Conservation (phyloP, 1,139 yeast species). For the Pichia sp. region DNA sequence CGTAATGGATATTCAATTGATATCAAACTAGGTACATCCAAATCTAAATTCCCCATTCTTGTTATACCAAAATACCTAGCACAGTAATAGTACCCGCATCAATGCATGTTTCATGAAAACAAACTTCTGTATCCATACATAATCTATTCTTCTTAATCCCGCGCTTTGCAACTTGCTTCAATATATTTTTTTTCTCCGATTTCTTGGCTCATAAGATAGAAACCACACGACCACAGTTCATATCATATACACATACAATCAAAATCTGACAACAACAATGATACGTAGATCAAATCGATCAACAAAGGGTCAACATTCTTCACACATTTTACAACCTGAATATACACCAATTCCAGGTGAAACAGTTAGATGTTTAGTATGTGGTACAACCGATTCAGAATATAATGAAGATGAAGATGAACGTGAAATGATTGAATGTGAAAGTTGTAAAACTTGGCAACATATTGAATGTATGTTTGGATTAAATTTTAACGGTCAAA, state of each 20-base stretch:
- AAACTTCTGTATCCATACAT: no score
- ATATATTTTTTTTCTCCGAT: no score
- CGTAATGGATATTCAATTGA: slow-evolving; percentile 76
- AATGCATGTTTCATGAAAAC: no score
- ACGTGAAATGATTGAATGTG: slow-evolving; percentile 75
- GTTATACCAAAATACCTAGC: background rate
- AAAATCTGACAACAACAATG: background rate
- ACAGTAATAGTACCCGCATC: background rate
- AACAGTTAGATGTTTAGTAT: slow-evolving; percentile 55
- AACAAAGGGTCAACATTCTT: slow-evolving; percentile 35
- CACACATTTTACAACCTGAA: slow-evolving; percentile 1
- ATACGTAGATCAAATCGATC: slow-evolving; percentile 36
- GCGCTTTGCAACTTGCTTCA: no score
- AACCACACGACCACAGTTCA: no score
- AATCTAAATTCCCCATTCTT: slow-evolving; percentile 37
- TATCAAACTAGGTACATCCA: slow-evolving; percentile 70
- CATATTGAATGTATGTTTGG: slow-evolving; percentile 70
- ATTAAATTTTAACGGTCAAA: slow-evolving; percentile 30
- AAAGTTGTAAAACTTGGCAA: slow-evolving; percentile 75
- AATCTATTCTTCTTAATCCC: no score
- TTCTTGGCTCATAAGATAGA: background rate
- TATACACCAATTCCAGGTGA: slow-evolving; percentile 9
- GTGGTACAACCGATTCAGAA: slow-evolving; percentile 59
- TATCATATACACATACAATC: no score
- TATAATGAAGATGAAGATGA: slow-evolving; percentile 54